Base-by-base conservation (phyloP, 2,329 filamentous ascomycete genomes). In the Alternaria metachromatica region DNA sequence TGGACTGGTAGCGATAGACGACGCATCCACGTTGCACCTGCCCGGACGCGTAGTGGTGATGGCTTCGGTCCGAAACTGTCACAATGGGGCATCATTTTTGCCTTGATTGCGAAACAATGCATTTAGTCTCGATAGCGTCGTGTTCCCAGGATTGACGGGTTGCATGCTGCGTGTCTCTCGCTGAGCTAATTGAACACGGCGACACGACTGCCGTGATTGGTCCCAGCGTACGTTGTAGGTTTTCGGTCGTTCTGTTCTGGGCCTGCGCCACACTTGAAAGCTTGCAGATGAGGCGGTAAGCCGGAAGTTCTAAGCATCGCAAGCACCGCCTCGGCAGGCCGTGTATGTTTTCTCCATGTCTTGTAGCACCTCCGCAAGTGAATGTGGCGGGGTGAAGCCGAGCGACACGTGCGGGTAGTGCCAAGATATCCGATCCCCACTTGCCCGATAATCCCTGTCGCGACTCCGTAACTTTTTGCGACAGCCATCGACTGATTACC, bases 381-480 rank as follows among this genome's bases (percentile, higher is more conserved):
- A 43, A 26, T 8, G 48, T 25, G 21, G 50, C 45, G 50, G 57
- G 61, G 33, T 60, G 33, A 60, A 41, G 60, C 58, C 44, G 54
- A 33, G 45, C 26, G 41, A 37, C 43, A 18, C 28, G 28, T 20
- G 49, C 49, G 13, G 3, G 4, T 5, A 8, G 15, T 53, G 60
- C 57, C 53, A 63, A 60, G 51, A 33, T 21, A 41, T 25, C 25
- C 37, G 26, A n/a, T 45, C 23, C 58, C 61, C 61, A 50, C 57
- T 55, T 56, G 50, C 12, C 15, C 37, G 30, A 21, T 9, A 18
- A 60, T 57, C 60, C 63, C 60, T 63, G 60, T 46, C 33, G 28
- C 49, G 21, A 21, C 44, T 65, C 58, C 37, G 45, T 53, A 60
- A 63, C 63, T 63, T 65, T 65, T 65, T 63, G 60, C 51, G 51